Conservation (phyloP, 805 yeast genomes). For the Cyberlindnera euphorbiae region DNA sequence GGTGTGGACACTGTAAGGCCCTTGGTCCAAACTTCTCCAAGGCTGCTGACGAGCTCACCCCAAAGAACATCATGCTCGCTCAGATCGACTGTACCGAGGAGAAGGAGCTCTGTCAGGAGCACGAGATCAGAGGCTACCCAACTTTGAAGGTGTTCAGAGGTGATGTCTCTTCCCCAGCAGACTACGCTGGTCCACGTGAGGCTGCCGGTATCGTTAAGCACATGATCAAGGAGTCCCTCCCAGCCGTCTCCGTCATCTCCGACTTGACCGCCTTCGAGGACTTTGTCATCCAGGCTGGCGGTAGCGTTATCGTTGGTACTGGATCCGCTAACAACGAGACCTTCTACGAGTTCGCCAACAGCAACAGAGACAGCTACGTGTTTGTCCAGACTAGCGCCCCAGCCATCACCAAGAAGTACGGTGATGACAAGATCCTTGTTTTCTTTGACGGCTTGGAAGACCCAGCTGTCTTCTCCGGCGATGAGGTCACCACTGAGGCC, state of each 20-base stretch:
- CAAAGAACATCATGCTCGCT: constrained; percentile 64
- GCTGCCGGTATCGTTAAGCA: constrained; percentile 71
- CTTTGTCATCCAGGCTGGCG: constrained; percentile 41
- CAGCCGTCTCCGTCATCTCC: constrained; percentile 57
- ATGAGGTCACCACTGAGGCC: constrained; percentile 20
- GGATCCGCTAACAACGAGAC: constrained; percentile 47
- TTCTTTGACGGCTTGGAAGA: constrained; percentile 28
- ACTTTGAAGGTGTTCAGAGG: constrained; percentile 70
- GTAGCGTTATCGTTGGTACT: constrained; percentile 55
- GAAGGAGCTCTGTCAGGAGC: constrained; percentile 61
- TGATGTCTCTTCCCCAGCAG: constrained; percentile 39
- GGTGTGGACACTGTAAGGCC: constrained; percentile 96
- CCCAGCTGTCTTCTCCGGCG: constrained; percentile 29
- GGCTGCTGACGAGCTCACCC: constrained; percentile 64
- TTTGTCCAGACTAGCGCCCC: constrained; percentile 48
- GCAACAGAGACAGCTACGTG: constrained; percentile 55
- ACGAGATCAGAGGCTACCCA: constrained; percentile 78
- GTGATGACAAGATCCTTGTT: constrained; percentile 27
- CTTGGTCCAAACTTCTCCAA: constrained; percentile 74
- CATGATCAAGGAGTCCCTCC: constrained; percentile 79
- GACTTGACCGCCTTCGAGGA: constrained; percentile 46
- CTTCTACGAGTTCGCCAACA: constrained; percentile 56
- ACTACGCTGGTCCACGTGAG: constrained; percentile 82
- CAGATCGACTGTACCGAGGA: constrained; percentile 85
- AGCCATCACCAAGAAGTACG: constrained; percentile 33